Percentiles rank a stretch among this genome's conserved stretches.
Conservation (phyloP, 208 protist species). For the Balamuthia mandrillaris region DNA sequence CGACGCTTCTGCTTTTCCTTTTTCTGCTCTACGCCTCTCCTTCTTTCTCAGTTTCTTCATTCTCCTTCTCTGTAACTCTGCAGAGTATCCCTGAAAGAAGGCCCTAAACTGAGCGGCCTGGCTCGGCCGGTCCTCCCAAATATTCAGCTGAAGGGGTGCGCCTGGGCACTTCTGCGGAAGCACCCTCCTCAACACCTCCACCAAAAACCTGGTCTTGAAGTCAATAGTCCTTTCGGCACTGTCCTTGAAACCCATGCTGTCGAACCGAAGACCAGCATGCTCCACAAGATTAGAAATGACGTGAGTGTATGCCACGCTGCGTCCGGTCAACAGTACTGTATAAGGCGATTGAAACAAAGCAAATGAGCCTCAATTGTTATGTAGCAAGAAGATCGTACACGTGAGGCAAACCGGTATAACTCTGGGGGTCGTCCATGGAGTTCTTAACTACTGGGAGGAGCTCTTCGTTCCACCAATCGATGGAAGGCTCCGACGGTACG, state of each 20-base stretch:
- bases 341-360: background rate
- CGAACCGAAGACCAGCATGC: background rate
- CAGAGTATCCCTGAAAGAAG: background rate
- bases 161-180: background rate
- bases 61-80: too few species aligned
- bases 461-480: constrained; percentile 26
- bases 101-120: background rate
- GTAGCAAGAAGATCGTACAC: too few species aligned
- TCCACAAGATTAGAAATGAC: background rate
- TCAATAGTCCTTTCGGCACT: too few species aligned
- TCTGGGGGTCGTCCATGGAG: background rate
- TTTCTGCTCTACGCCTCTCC: background rate
- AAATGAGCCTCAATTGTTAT: background rate
- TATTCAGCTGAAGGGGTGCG: too few species aligned
- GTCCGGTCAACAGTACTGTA: background rate
- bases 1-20: background rate
- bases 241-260: background rate
- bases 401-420: background rate
- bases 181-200: background rate
- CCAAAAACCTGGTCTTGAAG: constrained; percentile 5
- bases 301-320: background rate
- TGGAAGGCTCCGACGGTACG: background rate
- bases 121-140: constrained; percentile 17
- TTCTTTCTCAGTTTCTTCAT: background rate
- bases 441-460: background rate